A percentile compares a stretch with the other conserved stretches of the same genome.
Evolutionary conservation across 139 green algal genomes (phyloP).

Genomic region (Marvania coccoides): DNA sequence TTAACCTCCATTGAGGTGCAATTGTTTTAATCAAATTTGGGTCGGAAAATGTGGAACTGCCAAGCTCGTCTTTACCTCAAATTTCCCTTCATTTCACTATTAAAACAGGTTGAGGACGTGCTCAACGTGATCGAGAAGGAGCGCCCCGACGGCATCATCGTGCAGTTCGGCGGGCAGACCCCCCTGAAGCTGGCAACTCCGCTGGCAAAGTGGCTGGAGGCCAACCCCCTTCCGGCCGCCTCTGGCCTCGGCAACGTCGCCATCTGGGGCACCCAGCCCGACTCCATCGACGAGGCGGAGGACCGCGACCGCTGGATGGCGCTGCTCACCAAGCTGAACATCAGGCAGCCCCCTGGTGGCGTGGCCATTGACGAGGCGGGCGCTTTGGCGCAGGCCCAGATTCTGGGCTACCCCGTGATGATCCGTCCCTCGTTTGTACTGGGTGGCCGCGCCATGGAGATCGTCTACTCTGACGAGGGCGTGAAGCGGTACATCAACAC

Average conservation of each 20-base stretch:
- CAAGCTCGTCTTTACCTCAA: too few species aligned
- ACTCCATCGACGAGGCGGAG: constrained; percentile 94
- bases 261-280: constrained; percentile 94
- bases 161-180: constrained; percentile 99
- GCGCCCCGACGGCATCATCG: constrained; percentile 96
- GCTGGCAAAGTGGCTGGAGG: constrained; percentile 68
- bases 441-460: constrained; percentile 96
- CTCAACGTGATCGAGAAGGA: constrained; percentile 96
- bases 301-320: constrained; percentile 80
- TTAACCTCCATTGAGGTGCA: neutral
- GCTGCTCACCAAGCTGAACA: constrained; percentile 69
- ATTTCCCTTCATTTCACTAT: too few species aligned
- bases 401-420: constrained; percentile 96
- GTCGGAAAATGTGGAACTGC: neutral
- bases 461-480: constrained; percentile 85
- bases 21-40: neutral
- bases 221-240: constrained; percentile 66
- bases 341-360: constrained; percentile 74
- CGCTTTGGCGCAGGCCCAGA: constrained; percentile 65
- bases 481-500: constrained; percentile 66
- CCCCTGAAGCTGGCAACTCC: constrained; percentile 85
- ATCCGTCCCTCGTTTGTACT: constrained; percentile 96
- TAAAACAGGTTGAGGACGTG: constrained; percentile 79
- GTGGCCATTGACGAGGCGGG: constrained; percentile 53
- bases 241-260: constrained; percentile 76